Evolutionary conservation across 139 green algal species (phyloP).

Genomic region (Tetratostichococcus sp.): DNA sequence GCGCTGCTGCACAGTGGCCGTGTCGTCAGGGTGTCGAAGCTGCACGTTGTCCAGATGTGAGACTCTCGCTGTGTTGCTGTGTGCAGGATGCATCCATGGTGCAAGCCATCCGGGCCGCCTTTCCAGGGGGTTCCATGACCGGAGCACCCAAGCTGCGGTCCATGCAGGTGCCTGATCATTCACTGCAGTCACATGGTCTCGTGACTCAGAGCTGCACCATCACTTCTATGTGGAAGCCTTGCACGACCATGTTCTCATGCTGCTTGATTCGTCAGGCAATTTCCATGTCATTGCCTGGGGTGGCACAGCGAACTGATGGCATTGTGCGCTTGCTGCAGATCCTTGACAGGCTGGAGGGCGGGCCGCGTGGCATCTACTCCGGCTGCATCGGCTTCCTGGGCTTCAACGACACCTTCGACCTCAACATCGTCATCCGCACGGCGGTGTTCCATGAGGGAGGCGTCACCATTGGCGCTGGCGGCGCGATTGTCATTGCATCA

Average conservation of each 20-base stretch:
- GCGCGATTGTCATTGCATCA: constrained; percentile 89
- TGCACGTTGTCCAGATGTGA: too few species aligned
- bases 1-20: too few species aligned
- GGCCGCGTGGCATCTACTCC: constrained; percentile 84
- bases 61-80: too few species aligned
- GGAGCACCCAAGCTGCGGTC: constrained; percentile 79
- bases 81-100: constrained; percentile 22
- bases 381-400: constrained; percentile 87
- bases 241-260: not conserved
- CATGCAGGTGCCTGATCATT: constrained; percentile 35
- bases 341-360: constrained; percentile 82
- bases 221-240: too few species aligned
- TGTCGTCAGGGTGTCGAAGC: too few species aligned
- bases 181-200: constrained; percentile 2
- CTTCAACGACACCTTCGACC: constrained; percentile 87
- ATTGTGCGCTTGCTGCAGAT: too few species aligned
- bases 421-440: constrained; percentile 98
- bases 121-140: constrained; percentile 96
- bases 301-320: too few species aligned
- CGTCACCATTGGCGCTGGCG: constrained; percentile 84
- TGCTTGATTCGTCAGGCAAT: not conserved
- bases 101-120: constrained; percentile 76
- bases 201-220: too few species aligned
- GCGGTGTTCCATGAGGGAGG: constrained; percentile 54
- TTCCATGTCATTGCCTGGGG: too few species aligned